Conservation (phyloP, 1,284 basidiomycete species). For the Melampsora occidentalis region DNA sequence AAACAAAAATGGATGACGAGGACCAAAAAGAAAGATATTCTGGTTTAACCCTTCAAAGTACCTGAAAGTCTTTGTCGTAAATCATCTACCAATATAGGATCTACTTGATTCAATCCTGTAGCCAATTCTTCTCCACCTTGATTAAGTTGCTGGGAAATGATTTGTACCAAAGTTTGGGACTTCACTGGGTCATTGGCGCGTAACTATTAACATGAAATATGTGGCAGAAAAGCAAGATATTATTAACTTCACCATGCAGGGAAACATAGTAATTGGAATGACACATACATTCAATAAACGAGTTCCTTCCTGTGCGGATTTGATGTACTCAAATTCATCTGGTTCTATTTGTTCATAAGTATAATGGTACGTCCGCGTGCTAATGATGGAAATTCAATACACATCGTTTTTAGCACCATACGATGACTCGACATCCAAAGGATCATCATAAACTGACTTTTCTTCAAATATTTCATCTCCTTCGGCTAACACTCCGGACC, state of each 20-base stretch:
- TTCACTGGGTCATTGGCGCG: constrained; percentile 22
- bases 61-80: constrained; percentile 36
- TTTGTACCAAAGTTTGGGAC: constrained; percentile 21
- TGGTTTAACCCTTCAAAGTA: constrained; percentile 20
- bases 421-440: neutral
- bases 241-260: neutral
- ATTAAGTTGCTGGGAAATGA: constrained; percentile 27
- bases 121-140: constrained; percentile 18
- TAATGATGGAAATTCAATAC: neutral
- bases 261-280: neutral
- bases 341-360: constrained; percentile 28
- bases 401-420: neutral
- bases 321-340: constrained; percentile 24
- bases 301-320: constrained; percentile 21
- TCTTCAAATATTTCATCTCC: constrained; percentile 33
- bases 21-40: too few species aligned
- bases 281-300: constrained; percentile 17
- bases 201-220: constrained; percentile 5
- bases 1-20: too few species aligned
- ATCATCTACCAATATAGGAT: constrained; percentile 15
- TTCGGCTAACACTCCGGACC: constrained; percentile 31
- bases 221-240: neutral
- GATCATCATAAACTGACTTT: constrained; percentile 2
- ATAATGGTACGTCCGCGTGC: constrained; percentile 31
- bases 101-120: constrained; percentile 29